Evolutionary conservation across 2,329 filamentous ascomycete species (phyloP).

Genomic region (Pseudogymnoascus sp.): DNA sequence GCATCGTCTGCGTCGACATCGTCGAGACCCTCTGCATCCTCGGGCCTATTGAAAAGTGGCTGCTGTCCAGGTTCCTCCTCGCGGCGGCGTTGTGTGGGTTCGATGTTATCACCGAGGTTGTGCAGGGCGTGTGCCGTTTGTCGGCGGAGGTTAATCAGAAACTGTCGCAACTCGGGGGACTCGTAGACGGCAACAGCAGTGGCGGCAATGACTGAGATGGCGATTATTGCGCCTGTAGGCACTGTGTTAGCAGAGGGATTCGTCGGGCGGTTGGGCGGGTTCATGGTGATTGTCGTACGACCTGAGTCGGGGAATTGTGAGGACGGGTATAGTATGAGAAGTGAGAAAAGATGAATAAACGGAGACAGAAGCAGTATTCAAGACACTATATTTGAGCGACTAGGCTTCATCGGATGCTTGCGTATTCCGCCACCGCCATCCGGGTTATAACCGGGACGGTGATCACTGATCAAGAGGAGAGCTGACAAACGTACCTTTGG

Average conservation of each 20-base stretch:
- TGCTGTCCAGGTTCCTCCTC: constrained; percentile 25
- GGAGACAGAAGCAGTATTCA: background rate
- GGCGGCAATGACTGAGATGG: constrained; percentile 26
- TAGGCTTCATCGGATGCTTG: background rate
- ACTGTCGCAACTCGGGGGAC: constrained; percentile 54
- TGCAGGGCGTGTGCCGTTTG: constrained; percentile 55
- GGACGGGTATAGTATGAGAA: constrained; percentile 1
- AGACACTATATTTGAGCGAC: background rate
- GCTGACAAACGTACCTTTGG: constrained; percentile 9
- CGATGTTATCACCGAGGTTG: constrained; percentile 50
- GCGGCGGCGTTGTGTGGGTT: constrained; percentile 35
- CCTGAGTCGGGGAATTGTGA: background rate
- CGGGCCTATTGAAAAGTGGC: constrained; percentile 57
- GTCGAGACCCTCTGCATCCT: constrained; percentile 57
- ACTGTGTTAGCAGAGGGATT: constrained; percentile 10
- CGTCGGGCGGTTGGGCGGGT: constrained; percentile 28
- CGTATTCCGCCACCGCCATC: background rate
- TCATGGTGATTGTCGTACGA: constrained; percentile 12
- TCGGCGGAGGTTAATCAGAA: constrained; percentile 53
- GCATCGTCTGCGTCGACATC: constrained; percentile 58
- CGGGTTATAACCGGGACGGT: background rate
- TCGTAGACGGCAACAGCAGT: constrained; percentile 47
- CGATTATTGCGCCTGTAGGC: constrained; percentile 29
- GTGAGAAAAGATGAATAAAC: constrained; percentile 10
- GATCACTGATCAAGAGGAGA: background rate